Percentiles rank a stretch among this genome's conserved stretches.
Conservation (phyloP, 352 stramenopile genomes). For the Aphanomyces euteiches region DNA sequence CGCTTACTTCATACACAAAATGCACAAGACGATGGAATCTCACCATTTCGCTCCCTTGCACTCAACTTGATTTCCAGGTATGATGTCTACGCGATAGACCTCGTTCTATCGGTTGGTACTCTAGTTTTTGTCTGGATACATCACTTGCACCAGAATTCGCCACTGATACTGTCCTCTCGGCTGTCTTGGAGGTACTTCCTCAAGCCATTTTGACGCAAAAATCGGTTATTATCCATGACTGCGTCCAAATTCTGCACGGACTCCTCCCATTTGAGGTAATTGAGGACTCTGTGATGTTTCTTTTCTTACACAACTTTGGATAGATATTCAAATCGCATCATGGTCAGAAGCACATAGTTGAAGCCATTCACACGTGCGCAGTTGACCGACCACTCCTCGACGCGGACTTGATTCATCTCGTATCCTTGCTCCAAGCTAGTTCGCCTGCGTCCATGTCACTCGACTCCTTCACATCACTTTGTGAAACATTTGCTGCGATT, state of each 20-base stretch:
- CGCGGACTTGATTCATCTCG: neutral
- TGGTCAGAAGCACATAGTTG: neutral
- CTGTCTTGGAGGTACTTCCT: slow-evolving; percentile 7
- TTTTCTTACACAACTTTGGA: neutral
- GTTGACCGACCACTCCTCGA: neutral
- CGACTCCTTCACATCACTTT: neutral
- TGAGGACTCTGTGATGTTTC: neutral
- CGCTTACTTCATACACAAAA: slow-evolving; percentile 73
- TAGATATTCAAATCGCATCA: neutral
- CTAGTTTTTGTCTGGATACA: slow-evolving; percentile 25
- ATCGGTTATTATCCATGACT: slow-evolving; percentile 10
- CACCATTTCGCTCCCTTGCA: slow-evolving; percentile 68
- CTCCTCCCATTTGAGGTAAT: slow-evolving; percentile 11
- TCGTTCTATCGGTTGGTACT: slow-evolving; percentile 35
- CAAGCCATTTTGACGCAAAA: slow-evolving; percentile 1
- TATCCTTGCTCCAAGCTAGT: slow-evolving; percentile 3
- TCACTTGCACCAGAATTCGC: slow-evolving; percentile 19
- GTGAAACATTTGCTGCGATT: slow-evolving; percentile 10
- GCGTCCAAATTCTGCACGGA: slow-evolving; percentile 19
- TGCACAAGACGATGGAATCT: slow-evolving; percentile 46
- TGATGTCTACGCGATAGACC: slow-evolving; percentile 40
- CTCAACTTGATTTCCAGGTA: slow-evolving; percentile 74
- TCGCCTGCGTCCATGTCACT: neutral
- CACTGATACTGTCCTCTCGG: slow-evolving; percentile 3
- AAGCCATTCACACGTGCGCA: neutral